Evolutionary conservation across 176 grass and related monocot species (phyloP), one percentile per base, ranked within the genome.

Genomic region (Zizania latifolia): DNA sequence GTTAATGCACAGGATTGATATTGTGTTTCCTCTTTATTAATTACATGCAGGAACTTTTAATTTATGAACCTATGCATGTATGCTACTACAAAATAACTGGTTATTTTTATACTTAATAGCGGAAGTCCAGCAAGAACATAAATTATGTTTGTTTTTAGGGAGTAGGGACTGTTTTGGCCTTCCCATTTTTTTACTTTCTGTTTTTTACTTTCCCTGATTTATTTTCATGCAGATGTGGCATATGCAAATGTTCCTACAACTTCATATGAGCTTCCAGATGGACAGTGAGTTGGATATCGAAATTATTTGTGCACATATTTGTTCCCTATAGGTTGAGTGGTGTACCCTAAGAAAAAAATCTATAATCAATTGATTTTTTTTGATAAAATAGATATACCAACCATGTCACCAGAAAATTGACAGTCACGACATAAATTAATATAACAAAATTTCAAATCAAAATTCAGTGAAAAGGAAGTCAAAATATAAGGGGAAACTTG

Each of bases 211-310:
- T 63, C 43, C 27, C 9, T 74, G 26, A 69, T 81, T 88, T 89
- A 62, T 69, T 68, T 81, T 75, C 28, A 45, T 83, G 83, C 96
- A 99, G 96, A 99, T 84, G 81, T 71, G 77, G 82, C 92, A 75
- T 99, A 99, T 99, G 92, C 96, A 70, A 99, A 99, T 86, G 92
- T 99, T 80, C 96, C 96, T 54, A 95, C 93, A 35, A 94, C 95
- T 90, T 82, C 96, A 44, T 99, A 99, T 34, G 96, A 99, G 87
- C 96, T 99, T 88, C 96, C 96, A 45, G 96, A 99, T 75, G 96
- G 96, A 62, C 96, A 92, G 96, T 99, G 95, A 94, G 96, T 90
- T 90, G 64, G 55, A 48, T 35, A 59, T 14, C 54, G 14, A 37
- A 55, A 67, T 68, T 43, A 71, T 62, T 60, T 72, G 51, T 28